phyloP scores from a whole-genome alignment of 2,329 filamentous ascomycete species.

The Fusarium brevicatenulatum region DNA sequence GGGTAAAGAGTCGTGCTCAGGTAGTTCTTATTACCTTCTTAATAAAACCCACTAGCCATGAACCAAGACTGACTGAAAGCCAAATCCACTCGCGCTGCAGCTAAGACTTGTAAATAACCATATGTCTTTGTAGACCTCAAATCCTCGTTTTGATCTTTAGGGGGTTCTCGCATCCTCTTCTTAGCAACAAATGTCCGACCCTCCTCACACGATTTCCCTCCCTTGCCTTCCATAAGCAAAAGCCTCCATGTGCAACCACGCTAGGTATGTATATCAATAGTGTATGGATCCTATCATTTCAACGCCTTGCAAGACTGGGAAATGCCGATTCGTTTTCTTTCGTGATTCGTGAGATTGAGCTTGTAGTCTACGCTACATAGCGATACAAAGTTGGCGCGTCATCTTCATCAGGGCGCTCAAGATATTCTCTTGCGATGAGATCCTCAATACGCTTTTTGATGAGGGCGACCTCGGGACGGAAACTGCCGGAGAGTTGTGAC shows the following conservation, averaged over 20 bases:
- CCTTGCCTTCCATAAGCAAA: conserved; percentile 9
- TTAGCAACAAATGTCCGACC: not conserved
- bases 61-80: not conserved
- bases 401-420: conserved; percentile 76
- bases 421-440: conserved; percentile 79
- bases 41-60: not conserved
- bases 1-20: not conserved
- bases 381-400: conserved; percentile 72
- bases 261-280: conserved; percentile 27
- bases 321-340: conserved; percentile 30
- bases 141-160: not conserved
- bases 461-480: conserved; percentile 79
- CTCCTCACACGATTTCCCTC: not conserved
- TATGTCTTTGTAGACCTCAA: not conserved
- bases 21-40: not conserved
- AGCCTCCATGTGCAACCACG: conserved; percentile 12
- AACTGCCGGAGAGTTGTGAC: conserved; percentile 72
- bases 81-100: not conserved
- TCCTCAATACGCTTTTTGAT: conserved; percentile 86
- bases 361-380: conserved; percentile 70
- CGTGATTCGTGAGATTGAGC: conserved; percentile 38
- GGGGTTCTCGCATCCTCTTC: not conserved
- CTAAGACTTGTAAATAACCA: not conserved
- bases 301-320: conserved; percentile 39
- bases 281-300: conserved; percentile 19